phyloP scores from a whole-genome alignment of 2,329 filamentous ascomycete genomes.

The Alternaria consortialis region DNA sequence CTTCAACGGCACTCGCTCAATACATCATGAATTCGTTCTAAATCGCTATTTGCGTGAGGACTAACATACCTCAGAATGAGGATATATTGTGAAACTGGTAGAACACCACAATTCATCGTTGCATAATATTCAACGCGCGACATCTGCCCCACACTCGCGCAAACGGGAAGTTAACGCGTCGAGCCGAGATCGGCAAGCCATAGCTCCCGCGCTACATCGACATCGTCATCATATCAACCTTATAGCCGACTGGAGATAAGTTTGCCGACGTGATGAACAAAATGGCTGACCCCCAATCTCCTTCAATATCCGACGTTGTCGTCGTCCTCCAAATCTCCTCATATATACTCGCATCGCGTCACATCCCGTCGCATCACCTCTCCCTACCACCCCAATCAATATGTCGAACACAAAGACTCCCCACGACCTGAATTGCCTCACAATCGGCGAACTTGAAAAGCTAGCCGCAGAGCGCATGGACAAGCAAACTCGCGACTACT shows the following conservation, averaged over 20 bases:
- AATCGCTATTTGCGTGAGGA: no score
- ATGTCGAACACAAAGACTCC: slow-evolving; percentile 27
- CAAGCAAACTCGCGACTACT: slow-evolving; percentile 43
- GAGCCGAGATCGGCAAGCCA: slow-evolving; percentile 26
- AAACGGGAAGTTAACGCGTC: slow-evolving; percentile 5
- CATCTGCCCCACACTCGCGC: slow-evolving; percentile 9
- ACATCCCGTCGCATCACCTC: neutral
- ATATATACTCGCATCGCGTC: neutral
- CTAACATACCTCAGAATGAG: no score
- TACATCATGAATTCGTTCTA: neutral
- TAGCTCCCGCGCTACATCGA: slow-evolving; percentile 12
- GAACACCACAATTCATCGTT: no score
- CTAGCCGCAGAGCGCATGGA: slow-evolving; percentile 41
- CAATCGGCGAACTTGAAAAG: slow-evolving; percentile 36
- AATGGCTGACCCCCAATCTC: neutral
- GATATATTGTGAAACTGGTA: no score
- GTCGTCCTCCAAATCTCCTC: neutral
- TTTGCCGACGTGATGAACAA: neutral
- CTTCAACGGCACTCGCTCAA: neutral
- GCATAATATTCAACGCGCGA: neutral
- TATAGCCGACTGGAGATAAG: slow-evolving; percentile 17
- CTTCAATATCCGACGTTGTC: slow-evolving; percentile 6
- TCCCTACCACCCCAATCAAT: neutral
- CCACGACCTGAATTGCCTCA: slow-evolving; percentile 40
- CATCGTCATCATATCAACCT: slow-evolving; percentile 21